Base-by-base conservation (phyloP, 257 asterid genomes). In the Przewalskia tangutica region DNA sequence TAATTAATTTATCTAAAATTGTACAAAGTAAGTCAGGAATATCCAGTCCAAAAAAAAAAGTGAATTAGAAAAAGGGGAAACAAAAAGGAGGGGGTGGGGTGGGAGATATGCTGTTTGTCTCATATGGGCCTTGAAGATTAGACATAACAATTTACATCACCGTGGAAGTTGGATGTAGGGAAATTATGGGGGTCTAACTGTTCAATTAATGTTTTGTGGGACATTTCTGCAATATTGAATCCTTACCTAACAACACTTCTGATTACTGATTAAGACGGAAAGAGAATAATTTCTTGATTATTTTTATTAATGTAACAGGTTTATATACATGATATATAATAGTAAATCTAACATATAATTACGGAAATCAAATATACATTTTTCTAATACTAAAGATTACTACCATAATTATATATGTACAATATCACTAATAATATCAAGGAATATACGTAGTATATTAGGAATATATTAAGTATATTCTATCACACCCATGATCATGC, bases 41-140 rank as follows among this genome's bases (percentile, higher is more conserved):
- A 50, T 75, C 79, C 44, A 7, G 20, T 50, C 27, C 20, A 18
- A 68, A 56, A 53, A 38, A 17, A 12, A 71, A 20, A 3, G 42
- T 46, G 38, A 73, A 73, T 23, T 73, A 20, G 42, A 9, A 13
- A 73, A 73, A 50, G 3, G 51, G 6, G 53, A 11, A 16, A n/a
- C 51, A 4, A 46, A 53, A 44, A 16, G 0, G 54, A 7, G 50
- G 32, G 42, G 5, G 17, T 3, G 11, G 44, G 44, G 46, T 20
- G 5, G 38, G 50, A 38, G 53, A 58, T 46, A 60, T 60, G 73
- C 5, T 79, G 60, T 58, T 79, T 79, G 82, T 53, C 80, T 75
- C 79, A 23, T 75, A 50, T 50, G 79, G 79, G 79, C 79, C 79
- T 50, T 23, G 46, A 75, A 48, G 80, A 50, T 75, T 75, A 50